Percentiles rank a stretch among this genome's conserved stretches.
Conservation (phyloP, 2,329 filamentous ascomycete species). For the Colletotrichum sp. region DNA sequence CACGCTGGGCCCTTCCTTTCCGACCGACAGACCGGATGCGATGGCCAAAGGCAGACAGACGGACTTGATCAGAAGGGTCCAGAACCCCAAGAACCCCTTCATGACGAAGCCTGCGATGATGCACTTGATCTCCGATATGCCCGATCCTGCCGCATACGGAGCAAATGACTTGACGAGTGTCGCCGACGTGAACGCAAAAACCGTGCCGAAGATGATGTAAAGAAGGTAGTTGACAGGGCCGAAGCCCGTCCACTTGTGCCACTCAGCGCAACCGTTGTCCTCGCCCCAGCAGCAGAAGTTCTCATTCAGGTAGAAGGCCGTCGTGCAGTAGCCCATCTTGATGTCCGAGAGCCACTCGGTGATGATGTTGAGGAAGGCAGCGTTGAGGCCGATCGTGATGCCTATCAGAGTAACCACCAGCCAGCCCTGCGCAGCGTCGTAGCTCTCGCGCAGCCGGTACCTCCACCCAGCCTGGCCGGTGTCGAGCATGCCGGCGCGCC, state of each 20-base stretch:
- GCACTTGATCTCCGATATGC: slow-evolving; percentile 98
- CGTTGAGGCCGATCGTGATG: slow-evolving; percentile 90
- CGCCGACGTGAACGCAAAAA: slow-evolving; percentile 84
- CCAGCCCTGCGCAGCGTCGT: slow-evolving; percentile 97
- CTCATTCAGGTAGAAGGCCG: slow-evolving; percentile 96
- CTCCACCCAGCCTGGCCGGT: slow-evolving; percentile 76
- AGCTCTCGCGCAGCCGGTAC: slow-evolving; percentile 81
- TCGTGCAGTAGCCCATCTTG: slow-evolving; percentile 94
- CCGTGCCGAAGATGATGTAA: slow-evolving; percentile 84
- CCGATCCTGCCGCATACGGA: slow-evolving; percentile 94
- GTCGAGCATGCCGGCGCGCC: slow-evolving; percentile 75
- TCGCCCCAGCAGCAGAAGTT: slow-evolving; percentile 98
- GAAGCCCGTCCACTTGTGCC: slow-evolving; percentile 87
- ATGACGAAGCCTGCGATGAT: slow-evolving; percentile 99
- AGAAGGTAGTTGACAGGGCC: slow-evolving; percentile 82
- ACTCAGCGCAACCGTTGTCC: slow-evolving; percentile 85
- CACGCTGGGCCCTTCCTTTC: slow-evolving; percentile 98
- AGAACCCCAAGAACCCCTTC: slow-evolving; percentile 94
- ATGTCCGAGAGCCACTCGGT: slow-evolving; percentile 97
- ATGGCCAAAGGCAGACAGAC: slow-evolving; percentile 90
- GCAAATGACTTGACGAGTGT: slow-evolving; percentile 89
- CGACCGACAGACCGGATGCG: slow-evolving; percentile 90
- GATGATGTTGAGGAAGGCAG: slow-evolving; percentile 90
- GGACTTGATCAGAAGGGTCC: slow-evolving; percentile 94
- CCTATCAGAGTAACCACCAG: slow-evolving; percentile 95